These are phyloP conservation scores for Diaporthe longicolla DNA, from an alignment of 2,329 filamentous ascomycete genomes.

Conservation along the genomic window DNA sequence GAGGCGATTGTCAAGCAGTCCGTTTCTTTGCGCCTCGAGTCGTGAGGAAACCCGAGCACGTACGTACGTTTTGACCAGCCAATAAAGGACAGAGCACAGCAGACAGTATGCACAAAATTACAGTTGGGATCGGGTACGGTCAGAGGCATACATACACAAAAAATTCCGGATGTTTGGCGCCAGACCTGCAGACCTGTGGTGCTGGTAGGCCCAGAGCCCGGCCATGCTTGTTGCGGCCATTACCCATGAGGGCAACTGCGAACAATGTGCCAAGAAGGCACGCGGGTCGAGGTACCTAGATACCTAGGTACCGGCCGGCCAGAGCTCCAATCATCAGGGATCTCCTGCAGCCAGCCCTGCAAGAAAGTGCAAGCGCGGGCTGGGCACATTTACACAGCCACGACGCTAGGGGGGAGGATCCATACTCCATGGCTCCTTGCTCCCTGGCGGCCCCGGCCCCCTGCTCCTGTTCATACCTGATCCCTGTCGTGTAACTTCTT, in stretches of 20 bases:
- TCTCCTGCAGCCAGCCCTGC: conserved; percentile 31
- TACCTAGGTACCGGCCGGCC: conserved; percentile 4
- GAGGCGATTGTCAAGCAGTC: background rate
- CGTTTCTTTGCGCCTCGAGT: conserved; percentile 17
- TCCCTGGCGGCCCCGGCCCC: background rate
- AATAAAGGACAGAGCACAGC: background rate
- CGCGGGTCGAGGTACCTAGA: background rate
- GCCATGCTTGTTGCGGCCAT: conserved; percentile 8
- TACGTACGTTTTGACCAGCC: background rate
- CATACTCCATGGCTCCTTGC: conserved; percentile 29
- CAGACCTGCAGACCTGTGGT: background rate
- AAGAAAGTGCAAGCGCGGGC: conserved; percentile 21
- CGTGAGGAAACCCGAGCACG: conserved; percentile 6
- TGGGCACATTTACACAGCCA: conserved; percentile 30
- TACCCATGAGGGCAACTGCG: conserved; percentile 8
- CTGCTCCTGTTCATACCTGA: conserved; percentile 18
- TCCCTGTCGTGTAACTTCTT: conserved; percentile 31
- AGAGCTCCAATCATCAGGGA: conserved; percentile 30
- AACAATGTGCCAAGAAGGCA: conserved; percentile 31
- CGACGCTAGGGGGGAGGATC: conserved; percentile 28
- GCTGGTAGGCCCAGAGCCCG: background rate
- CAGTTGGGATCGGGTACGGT: conserved; percentile 15
- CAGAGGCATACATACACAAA: background rate
- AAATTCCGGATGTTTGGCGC: conserved; percentile 3
- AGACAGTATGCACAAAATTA: background rate